phyloP scores from a whole-genome alignment of 192 early-diverging fungal genomes.

The Geranomyces michiganensis region DNA sequence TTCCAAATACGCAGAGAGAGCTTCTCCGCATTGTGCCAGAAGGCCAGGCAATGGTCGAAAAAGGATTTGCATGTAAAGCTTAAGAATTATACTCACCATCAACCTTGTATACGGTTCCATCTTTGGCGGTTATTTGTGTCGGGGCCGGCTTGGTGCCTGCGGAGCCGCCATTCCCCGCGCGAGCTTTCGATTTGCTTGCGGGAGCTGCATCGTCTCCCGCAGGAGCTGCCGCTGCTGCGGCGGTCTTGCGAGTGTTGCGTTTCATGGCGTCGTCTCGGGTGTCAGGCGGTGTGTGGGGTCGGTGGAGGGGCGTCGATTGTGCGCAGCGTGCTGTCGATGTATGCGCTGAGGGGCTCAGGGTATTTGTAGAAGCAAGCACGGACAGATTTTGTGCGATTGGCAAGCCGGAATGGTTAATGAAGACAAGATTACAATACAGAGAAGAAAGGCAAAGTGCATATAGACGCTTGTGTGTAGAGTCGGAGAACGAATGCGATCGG shows the following conservation, averaged over 20 bases:
- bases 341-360: too few relatives aligned
- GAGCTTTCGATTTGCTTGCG: background rate
- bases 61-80: background rate
- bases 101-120: constrained; percentile 22
- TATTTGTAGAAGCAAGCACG: too few relatives aligned
- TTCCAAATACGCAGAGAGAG: background rate
- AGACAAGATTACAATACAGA: too few relatives aligned
- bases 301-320: too few relatives aligned
- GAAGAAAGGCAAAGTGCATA: too few relatives aligned
- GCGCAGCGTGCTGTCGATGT: too few relatives aligned
- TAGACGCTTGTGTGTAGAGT: too few relatives aligned
- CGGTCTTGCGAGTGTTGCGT: constrained; percentile 2
- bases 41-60: background rate
- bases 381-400: too few relatives aligned
- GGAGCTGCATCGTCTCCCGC: background rate
- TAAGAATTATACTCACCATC: constrained; percentile 18
- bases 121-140: constrained; percentile 21
- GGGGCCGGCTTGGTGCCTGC: constrained; percentile 3
- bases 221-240: constrained; percentile 15
- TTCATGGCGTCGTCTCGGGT: background rate
- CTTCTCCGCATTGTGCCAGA: background rate
- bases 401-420: too few relatives aligned
- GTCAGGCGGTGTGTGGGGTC: too few relatives aligned
- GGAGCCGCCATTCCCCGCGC: background rate
- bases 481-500: too few relatives aligned